Conservation (phyloP, 2,329 filamentous ascomycete genomes). For the Meredithiella fracta region DNA sequence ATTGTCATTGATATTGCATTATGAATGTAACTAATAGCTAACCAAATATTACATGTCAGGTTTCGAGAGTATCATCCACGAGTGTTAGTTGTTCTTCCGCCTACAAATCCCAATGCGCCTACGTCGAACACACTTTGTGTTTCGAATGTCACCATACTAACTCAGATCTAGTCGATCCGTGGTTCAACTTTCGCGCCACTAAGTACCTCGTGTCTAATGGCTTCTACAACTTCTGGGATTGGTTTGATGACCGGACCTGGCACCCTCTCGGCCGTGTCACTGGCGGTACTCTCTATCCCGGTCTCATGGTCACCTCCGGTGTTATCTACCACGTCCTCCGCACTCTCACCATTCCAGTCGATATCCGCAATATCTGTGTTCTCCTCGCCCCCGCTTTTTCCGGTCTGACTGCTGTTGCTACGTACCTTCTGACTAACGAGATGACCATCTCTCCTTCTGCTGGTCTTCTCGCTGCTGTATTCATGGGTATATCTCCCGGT, state of each 20-base stretch:
- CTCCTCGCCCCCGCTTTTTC: constrained; percentile 90
- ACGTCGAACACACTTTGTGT: background rate
- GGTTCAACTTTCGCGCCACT: constrained; percentile 98
- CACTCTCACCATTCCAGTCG: constrained; percentile 76
- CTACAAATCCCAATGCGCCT: constrained; percentile 2
- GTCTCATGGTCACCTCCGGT: constrained; percentile 97
- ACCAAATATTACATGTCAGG: constrained; percentile 31
- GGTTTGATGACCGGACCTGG: constrained; percentile 99
- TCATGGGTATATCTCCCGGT: constrained; percentile 94
- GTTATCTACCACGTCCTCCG: constrained; percentile 89
- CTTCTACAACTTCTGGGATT: constrained; percentile 99
- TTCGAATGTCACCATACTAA: constrained; percentile 7
- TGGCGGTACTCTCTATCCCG: constrained; percentile 94
- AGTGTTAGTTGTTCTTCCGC: constrained; percentile 63
- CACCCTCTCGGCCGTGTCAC: constrained; percentile 96
- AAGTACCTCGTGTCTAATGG: constrained; percentile 95
- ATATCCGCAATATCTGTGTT: constrained; percentile 98
- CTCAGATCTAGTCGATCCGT: constrained; percentile 65
- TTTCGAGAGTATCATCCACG: constrained; percentile 98
- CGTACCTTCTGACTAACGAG: constrained; percentile 91
- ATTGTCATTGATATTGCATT: background rate
- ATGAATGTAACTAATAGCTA: background rate
- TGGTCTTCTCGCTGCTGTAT: constrained; percentile 79
- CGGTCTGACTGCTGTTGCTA: constrained; percentile 77
- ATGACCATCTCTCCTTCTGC: constrained; percentile 93